phyloP scores from a whole-genome alignment of 768 basidiomycete species.

The Thelephora ganbajun region DNA sequence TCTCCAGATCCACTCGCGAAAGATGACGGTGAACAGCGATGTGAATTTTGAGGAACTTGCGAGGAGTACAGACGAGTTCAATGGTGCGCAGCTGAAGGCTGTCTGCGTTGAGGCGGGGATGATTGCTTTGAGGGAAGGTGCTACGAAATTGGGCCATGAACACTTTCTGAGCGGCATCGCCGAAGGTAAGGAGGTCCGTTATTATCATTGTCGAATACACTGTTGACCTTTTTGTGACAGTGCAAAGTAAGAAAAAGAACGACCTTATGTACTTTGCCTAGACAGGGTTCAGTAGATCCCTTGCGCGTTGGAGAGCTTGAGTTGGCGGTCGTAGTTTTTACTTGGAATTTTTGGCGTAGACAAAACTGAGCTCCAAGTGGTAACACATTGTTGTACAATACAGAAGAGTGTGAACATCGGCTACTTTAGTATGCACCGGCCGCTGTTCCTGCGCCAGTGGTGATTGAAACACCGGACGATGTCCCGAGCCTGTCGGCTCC shows the following conservation, averaged over 20 bases:
- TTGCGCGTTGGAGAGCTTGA: neutral
- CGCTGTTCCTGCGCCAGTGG: neutral
- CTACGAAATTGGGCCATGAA: slow-evolving; percentile 79
- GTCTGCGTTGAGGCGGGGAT: slow-evolving; percentile 99
- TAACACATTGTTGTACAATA: too few species aligned
- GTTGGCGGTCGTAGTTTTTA: slow-evolving; percentile 4
- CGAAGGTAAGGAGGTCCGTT: slow-evolving; percentile 41
- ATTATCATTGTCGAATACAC: neutral
- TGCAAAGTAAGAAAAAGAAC: slow-evolving; percentile 99
- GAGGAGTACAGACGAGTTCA: slow-evolving; percentile 95
- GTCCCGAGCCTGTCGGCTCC: neutral
- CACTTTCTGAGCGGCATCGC: slow-evolving; percentile 91
- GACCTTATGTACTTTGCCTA: slow-evolving; percentile 90
- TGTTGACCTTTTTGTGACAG: slow-evolving; percentile 27
- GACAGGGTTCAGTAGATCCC: slow-evolving; percentile 4
- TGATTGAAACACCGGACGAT: neutral
- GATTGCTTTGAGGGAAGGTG: slow-evolving; percentile 93
- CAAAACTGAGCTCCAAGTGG: neutral
- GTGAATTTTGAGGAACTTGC: slow-evolving; percentile 98
- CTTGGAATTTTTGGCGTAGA: neutral
- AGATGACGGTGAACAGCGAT: slow-evolving; percentile 78
- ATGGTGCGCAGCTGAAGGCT: slow-evolving; percentile 92
- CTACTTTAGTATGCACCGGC: neutral
- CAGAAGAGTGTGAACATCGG: too few species aligned
- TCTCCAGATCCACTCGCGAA: slow-evolving; percentile 91